phyloP scores from a whole-genome alignment of 305 asterid species.

The Solanum hybrid region DNA sequence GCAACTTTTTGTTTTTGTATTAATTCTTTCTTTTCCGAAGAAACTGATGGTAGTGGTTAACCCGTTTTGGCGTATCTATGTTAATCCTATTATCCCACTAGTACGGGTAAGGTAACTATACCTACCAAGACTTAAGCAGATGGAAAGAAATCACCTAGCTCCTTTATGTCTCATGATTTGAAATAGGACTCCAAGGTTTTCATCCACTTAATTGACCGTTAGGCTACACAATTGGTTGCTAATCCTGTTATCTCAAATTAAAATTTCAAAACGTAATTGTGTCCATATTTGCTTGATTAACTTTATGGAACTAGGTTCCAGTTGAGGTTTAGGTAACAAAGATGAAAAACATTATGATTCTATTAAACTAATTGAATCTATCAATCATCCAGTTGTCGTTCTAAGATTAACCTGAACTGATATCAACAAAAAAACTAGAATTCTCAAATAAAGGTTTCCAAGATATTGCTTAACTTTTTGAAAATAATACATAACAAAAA shows the following conservation, averaged over 20 bases:
- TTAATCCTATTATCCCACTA: neutral
- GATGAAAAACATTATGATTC: neutral
- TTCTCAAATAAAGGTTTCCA: neutral
- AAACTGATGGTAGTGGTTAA: neutral
- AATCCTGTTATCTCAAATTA: neutral
- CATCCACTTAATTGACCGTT: neutral
- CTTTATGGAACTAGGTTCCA: neutral
- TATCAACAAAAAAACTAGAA: neutral
- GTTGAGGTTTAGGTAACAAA: neutral
- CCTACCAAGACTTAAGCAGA: neutral
- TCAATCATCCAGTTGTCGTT: neutral
- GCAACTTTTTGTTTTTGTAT: neutral
- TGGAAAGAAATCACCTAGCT: neutral
- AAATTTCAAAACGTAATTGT: neutral
- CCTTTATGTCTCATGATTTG: neutral
- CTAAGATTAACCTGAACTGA: neutral
- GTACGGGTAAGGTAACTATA: neutral
- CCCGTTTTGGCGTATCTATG: neutral
- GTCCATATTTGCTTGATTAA: neutral
- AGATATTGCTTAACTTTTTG: neutral
- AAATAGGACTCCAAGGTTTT: neutral
- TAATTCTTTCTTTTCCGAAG: neutral
- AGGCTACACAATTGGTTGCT: neutral
- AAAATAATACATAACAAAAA: neutral
- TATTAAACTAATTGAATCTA: neutral